Base-by-base conservation (phyloP, 2,329 filamentous ascomycete species). In the Pleurostoma richardsiae region DNA sequence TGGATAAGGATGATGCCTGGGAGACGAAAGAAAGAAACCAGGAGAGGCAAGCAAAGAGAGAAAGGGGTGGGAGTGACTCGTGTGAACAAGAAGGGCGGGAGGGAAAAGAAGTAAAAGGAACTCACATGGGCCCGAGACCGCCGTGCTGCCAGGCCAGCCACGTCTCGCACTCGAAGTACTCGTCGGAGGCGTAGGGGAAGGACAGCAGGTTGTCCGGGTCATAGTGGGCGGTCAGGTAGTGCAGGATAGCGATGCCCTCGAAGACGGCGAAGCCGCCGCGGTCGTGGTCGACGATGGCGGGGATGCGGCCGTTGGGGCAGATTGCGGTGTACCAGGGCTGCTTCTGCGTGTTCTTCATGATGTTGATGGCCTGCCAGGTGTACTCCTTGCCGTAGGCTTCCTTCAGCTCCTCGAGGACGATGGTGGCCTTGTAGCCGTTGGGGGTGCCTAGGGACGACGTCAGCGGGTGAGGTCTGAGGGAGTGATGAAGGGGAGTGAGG, bases 101-200 rank as follows among this genome's bases (percentile, higher is more conserved):
- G 6, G 30, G 19, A 6, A 8, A 10, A 3, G 27, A 50, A 56
- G 49, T 49, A 59, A 71, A 76, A 76, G 4, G 86, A 29, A 52
- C 58, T 49, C 47, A 61, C 72, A 78, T 79, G 3, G 86, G 86
- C 1, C 85, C 85, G 3, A 89, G 58, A 2, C 86, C 86, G n/a
- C 83, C 85, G 57, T 88, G 87, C 68, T 90, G 83, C 80, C 81
- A 86, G 38, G 77, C 76, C 52, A 83, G 73, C 83, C 82, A 86
- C 60, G 80, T 76, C 66, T 82, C 77, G 39, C 68, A 69, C 39
- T 60, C 59, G 44, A 59, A 60, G 50, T 68, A 62, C 52, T 70
- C 61, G 51, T 64, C 60, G 51, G 53, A 58, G 52, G 62, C 63
- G 41, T 62, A 54, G 30, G 78, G 75, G 62, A 80, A 88, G 55